phyloP scores from a whole-genome alignment of 192 early-diverging fungal species.

The Coemansia reversa region DNA sequence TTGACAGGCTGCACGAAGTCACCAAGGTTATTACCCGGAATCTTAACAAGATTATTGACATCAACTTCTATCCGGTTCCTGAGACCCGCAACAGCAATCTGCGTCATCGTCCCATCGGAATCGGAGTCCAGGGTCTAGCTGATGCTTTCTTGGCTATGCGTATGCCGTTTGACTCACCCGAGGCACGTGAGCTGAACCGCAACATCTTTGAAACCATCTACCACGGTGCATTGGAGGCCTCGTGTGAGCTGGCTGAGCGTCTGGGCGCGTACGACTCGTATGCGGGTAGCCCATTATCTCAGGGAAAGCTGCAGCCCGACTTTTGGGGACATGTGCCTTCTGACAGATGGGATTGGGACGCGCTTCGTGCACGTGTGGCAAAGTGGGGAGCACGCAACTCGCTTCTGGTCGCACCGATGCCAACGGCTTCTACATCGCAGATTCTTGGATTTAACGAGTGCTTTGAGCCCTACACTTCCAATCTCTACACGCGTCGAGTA shows the following conservation, averaged over 20 bases:
- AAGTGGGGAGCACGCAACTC: conserved; percentile 90
- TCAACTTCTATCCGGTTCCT: conserved; percentile 93
- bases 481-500: conserved; percentile 96
- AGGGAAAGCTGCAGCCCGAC: conserved; percentile 91
- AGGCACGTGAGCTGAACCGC: conserved; percentile 78
- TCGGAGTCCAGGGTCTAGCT: conserved; percentile 98
- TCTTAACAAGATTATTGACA: conserved; percentile 96
- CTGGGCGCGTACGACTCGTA: conserved; percentile 87
- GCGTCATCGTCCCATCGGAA: conserved; percentile 93
- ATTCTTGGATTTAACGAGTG: conserved; percentile 98
- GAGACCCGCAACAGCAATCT: conserved; percentile 88
- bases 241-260: conserved; percentile 81
- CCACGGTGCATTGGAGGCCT: conserved; percentile 88
- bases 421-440: conserved; percentile 95
- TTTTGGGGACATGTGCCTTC: conserved; percentile 84
- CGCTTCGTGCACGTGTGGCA: conserved; percentile 73
- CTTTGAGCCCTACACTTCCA: conserved; percentile 90
- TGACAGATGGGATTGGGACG: conserved; percentile 90
- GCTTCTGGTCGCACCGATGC: conserved; percentile 95
- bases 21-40: conserved; percentile 88
- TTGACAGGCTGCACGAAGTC: conserved; percentile 77
- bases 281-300: conserved; percentile 80
- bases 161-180: conserved; percentile 86
- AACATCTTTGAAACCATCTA: conserved; percentile 97
- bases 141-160: conserved; percentile 96